These are phyloP conservation scores for Aspergillus tamarii DNA, from an alignment of 2,329 filamentous ascomycete genomes.

Conservation along the genomic window DNA sequence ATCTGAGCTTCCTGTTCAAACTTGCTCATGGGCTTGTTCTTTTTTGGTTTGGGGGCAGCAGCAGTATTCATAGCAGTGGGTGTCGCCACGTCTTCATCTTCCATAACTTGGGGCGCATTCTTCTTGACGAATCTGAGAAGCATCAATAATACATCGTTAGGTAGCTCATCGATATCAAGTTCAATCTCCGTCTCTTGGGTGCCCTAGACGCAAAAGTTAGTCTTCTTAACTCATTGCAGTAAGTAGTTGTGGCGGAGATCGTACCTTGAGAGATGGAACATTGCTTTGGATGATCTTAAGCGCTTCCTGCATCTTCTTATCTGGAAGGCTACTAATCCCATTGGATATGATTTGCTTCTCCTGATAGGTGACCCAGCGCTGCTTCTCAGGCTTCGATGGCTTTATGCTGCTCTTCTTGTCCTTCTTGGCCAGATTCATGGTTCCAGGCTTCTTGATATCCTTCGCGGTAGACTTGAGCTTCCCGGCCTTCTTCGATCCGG, in stretches of 20 bases:
- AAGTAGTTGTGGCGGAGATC: slow-evolving; percentile 18
- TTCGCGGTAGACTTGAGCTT: slow-evolving; percentile 31
- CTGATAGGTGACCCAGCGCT: slow-evolving; percentile 69
- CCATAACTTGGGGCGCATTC: slow-evolving; percentile 46
- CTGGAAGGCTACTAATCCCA: slow-evolving; percentile 79
- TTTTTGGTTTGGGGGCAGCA: slow-evolving; percentile 49
- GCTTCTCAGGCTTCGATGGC: slow-evolving; percentile 51
- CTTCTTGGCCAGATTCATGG: slow-evolving; percentile 59
- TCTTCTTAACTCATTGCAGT: not conserved
- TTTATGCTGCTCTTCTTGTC: slow-evolving; percentile 49
- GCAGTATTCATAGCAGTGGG: slow-evolving; percentile 36
- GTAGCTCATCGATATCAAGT: slow-evolving; percentile 53
- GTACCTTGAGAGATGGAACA: slow-evolving; percentile 69
- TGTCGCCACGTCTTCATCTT: slow-evolving; percentile 45
- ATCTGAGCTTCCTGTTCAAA: slow-evolving; percentile 55
- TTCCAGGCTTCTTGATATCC: slow-evolving; percentile 43
- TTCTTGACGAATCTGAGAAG: slow-evolving; percentile 53
- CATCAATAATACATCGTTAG: slow-evolving; percentile 50
- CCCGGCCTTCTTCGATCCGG: slow-evolving; percentile 54
- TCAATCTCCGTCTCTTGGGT: slow-evolving; percentile 52
- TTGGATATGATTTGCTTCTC: slow-evolving; percentile 93
- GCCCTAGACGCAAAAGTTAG: slow-evolving; percentile 33
- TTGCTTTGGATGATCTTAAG: slow-evolving; percentile 90
- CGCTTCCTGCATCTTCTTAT: slow-evolving; percentile 75
- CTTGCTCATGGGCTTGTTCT: slow-evolving; percentile 57